These are phyloP conservation scores for Colletotrichum lupini DNA, from an alignment of 2,329 filamentous ascomycete species.

Conservation along the genomic window DNA sequence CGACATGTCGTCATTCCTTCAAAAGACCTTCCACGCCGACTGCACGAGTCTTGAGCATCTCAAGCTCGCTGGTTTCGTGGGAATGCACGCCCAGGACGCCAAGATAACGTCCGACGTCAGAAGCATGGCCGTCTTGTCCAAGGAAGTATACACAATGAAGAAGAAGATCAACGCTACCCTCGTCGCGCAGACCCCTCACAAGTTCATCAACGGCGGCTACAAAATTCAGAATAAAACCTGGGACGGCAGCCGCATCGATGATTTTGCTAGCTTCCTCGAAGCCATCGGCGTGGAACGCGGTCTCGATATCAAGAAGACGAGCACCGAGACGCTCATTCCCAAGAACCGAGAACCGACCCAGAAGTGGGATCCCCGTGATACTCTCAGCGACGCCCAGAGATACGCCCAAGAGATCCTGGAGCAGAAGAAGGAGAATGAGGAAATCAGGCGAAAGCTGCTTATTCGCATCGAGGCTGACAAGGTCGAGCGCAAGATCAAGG, in stretches of 20 bases:
- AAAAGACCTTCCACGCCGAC: not conserved
- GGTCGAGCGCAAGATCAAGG: not conserved
- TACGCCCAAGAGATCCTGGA: not conserved
- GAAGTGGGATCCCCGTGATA: not conserved
- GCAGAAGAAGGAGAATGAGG: not conserved
- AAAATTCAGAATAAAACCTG: not conserved
- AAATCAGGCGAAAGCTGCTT: not conserved
- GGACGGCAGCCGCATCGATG: not conserved
- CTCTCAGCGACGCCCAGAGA: not conserved
- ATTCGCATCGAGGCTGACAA: not conserved
- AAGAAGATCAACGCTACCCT: not conserved
- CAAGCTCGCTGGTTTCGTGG: not conserved
- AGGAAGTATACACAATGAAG: not conserved
- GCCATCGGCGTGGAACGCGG: not conserved
- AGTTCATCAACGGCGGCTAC: not conserved
- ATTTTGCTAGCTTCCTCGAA: not conserved
- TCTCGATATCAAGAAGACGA: not conserved
- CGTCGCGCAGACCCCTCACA: not conserved
- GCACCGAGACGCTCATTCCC: not conserved
- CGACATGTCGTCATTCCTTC: not conserved
- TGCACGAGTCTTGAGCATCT: not conserved
- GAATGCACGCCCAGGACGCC: not conserved
- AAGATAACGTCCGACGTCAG: not conserved
- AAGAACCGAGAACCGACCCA: not conserved
- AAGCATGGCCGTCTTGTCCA: not conserved